Evolutionary conservation across 148 eudicot species (phyloP), one percentile per base, ranked within the genome.

Genomic region (Nepenthes mirabilis): DNA sequence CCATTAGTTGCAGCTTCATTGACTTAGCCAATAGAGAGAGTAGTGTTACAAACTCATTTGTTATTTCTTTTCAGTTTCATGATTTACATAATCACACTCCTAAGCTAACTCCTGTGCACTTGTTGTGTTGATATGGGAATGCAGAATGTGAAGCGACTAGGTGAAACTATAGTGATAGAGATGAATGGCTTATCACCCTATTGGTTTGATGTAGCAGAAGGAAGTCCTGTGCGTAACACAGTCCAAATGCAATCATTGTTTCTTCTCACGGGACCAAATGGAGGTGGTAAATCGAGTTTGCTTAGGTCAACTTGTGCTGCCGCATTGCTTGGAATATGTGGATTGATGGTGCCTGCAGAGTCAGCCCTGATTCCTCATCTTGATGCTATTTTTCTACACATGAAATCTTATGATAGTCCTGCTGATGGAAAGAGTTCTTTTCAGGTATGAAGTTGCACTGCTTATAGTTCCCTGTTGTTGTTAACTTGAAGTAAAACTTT

Each of bases 371-470:
- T 88, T 62, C 98, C 96, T 65, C 91, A 88, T 79, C 88, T 88
- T 62, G 98, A 93, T 69, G 83, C 96, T 48, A 77, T 93, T 52
- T 80, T 79, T 84, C 85, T 93, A 62, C 98, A 93, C 78, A 82
- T 93, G 94, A 93, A 88, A 73, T 85, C 98, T 64, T 88, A 93
- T 68, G 98, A 93, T 68, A 93, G 98, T 77, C 98, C 98, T 72
- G 83, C 83, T 55, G 98, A 93, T 82, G 96, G 96, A 57, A 93
- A 93, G 73, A 93, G 98, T 72, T 93, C 96, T 53, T 93, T 93
- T 75, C 98, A 93, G 96, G 98, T 91, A 68, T 62, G 34, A 64
- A n/a, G 56, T 23, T 11, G 1, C 4, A 6, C 62, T 47, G 6
- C 6, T 34, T 36, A 36, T 47, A 50, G 47, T 55, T 40, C 13